phyloP scores from a whole-genome alignment of 148 eudicot species.

The Rhododendron kiyosumense region DNA sequence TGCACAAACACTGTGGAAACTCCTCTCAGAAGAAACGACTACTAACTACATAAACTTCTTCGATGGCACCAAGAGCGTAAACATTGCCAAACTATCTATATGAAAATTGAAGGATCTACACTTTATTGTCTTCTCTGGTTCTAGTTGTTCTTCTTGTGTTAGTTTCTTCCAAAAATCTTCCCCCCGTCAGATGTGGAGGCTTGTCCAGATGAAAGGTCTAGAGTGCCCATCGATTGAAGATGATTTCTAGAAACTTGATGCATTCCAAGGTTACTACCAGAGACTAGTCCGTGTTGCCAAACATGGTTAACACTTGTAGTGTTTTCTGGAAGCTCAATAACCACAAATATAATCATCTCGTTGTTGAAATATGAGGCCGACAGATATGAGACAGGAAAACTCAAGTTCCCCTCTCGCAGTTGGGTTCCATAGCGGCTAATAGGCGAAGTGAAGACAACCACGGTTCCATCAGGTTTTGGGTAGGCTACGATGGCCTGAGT shows the following conservation, averaged over 20 bases:
- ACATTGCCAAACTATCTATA: too few species aligned
- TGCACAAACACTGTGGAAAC: too few species aligned
- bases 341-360: background rate
- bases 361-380: background rate
- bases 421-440: background rate
- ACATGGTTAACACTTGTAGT: background rate
- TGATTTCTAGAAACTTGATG: slow-evolving; percentile 5
- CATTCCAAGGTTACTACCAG: background rate
- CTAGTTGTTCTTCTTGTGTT: too few species aligned
- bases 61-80: too few species aligned
- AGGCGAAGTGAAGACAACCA: background rate
- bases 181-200: background rate
- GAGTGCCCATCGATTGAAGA: background rate
- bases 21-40: too few species aligned
- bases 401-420: background rate
- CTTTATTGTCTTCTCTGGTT: too few species aligned
- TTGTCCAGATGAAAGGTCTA: slow-evolving; percentile 1
- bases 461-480: background rate
- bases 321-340: background rate
- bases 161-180: too few species aligned
- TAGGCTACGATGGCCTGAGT: background rate
- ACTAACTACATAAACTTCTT: too few species aligned
- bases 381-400: background rate
- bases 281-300: slow-evolving; percentile 19
- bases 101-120: too few species aligned